Conservation (phyloP, 768 basidiomycete species). For the Lentinula aciculospora region DNA sequence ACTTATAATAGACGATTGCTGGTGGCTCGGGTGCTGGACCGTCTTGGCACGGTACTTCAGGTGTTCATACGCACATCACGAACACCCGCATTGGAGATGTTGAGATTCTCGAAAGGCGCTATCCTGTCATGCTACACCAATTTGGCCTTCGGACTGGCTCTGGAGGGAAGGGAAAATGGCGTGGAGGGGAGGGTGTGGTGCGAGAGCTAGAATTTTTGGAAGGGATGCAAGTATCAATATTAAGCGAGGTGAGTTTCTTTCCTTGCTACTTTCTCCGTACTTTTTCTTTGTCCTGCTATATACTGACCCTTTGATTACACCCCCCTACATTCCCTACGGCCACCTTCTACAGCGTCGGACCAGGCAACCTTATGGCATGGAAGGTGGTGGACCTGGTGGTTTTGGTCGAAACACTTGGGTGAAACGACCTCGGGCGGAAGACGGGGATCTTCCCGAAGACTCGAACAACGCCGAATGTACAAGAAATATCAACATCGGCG, state of each 20-base stretch:
- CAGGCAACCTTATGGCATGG: constrained; percentile 79
- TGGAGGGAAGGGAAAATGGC: constrained; percentile 66
- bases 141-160: constrained; percentile 73
- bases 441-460: constrained; percentile 54
- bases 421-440: constrained; percentile 57
- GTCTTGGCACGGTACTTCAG: constrained; percentile 86
- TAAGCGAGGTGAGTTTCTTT: constrained; percentile 65
- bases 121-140: constrained; percentile 83
- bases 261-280: not conserved
- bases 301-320: not conserved
- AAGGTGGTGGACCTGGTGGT: constrained; percentile 68
- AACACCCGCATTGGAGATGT: constrained; percentile 92
- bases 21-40: constrained; percentile 92
- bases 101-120: constrained; percentile 89
- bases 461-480: constrained; percentile 22
- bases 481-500: constrained; percentile 80
- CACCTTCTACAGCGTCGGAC: constrained; percentile 60
- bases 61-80: constrained; percentile 91
- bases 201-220: constrained; percentile 81
- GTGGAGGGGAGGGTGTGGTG: constrained; percentile 80
- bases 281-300: not conserved
- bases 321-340: not conserved
- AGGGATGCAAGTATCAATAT: constrained; percentile 79
- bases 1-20: constrained; percentile 68
- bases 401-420: constrained; percentile 88